Evolutionary conservation across 495 filamentous ascomycete species (phyloP), one percentile per base, ranked within the genome.

Genomic region (Trichoderma asperelloides): DNA sequence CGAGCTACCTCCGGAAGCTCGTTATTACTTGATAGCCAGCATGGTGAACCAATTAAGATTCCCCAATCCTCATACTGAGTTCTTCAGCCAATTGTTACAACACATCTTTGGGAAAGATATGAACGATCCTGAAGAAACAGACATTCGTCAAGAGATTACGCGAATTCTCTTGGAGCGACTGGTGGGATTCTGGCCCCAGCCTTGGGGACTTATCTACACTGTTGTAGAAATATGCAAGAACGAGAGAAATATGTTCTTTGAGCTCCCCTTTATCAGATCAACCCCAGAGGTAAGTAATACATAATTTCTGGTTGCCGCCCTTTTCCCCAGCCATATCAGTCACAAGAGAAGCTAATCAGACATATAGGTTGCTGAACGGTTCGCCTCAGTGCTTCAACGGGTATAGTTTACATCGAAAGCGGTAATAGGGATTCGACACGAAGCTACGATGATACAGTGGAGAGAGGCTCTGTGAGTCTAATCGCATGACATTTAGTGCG

Each of bases 141-240:
- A 95, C 66, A 87, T 97, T 64, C 89, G 92, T 37, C 88, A 98
- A 77, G 91, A 96, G 75, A 91, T 98, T 69, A 90, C 91, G 55
- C 86, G 93, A 28, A 87, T 97, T 55, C 78, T 98, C 55, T 76
- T 97, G 6, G 95, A 99, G 80, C 84, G 95, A 47, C 78, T 97
- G 63, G 86, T 94, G 64, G 91, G 93, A 21, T 91, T 91, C 75
- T 91, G 93, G 74, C 95, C 95, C 39, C 96, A 98, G 75, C 93
- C 95, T 16, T 99, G 95, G 95, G 95, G 95, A 18, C 77, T 98
- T 49, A 91, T 97, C 75, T 88, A 96, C 67, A 96, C 92, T 25
- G 83, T 96, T 63, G 79, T 96, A 57, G 96, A 98, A 79, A 81
- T 99, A 60, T 81, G 96, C 66, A 95, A 96, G 80, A 97, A 96